Evolutionary conservation across 2,329 filamentous ascomycete genomes (phyloP).

Genomic region (Claviceps fusiformis): DNA sequence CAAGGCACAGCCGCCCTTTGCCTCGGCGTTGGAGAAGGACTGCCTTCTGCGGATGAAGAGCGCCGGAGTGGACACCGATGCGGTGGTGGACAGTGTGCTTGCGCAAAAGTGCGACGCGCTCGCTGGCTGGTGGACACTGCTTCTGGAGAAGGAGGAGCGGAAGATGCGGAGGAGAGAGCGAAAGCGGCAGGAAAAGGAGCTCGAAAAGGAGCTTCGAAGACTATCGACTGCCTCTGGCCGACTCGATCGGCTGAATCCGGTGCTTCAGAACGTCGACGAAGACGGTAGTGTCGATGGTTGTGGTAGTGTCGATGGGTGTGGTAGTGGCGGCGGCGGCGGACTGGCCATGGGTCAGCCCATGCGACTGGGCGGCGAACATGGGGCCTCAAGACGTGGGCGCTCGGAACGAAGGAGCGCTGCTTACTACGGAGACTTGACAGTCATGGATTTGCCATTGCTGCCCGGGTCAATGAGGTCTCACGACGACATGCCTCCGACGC

Average conservation of each 20-base stretch:
- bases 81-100: constrained; percentile 86
- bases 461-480: constrained; percentile 41
- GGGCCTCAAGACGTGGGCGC: constrained; percentile 54
- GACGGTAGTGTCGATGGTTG: constrained; percentile 26
- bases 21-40: constrained; percentile 77
- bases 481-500: constrained; percentile 46
- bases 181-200: constrained; percentile 74
- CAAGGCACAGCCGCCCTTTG: constrained; percentile 68
- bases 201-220: constrained; percentile 65
- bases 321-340: constrained; percentile 20
- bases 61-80: constrained; percentile 86
- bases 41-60: constrained; percentile 85
- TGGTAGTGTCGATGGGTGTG: no score
- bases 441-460: constrained; percentile 65
- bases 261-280: constrained; percentile 66
- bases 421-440: constrained; percentile 46
- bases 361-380: constrained; percentile 28
- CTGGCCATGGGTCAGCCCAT: constrained; percentile 28
- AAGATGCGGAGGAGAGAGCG: constrained; percentile 70
- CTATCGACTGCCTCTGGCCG: constrained; percentile 84
- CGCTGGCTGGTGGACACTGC: constrained; percentile 88
- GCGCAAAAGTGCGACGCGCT: constrained; percentile 80
- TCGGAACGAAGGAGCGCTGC: constrained; percentile 62
- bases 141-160: constrained; percentile 87
- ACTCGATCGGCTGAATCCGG: constrained; percentile 66